These are phyloP conservation scores for Tricholoma furcatifolium DNA, from an alignment of 768 basidiomycete genomes.

Conservation along the genomic window DNA sequence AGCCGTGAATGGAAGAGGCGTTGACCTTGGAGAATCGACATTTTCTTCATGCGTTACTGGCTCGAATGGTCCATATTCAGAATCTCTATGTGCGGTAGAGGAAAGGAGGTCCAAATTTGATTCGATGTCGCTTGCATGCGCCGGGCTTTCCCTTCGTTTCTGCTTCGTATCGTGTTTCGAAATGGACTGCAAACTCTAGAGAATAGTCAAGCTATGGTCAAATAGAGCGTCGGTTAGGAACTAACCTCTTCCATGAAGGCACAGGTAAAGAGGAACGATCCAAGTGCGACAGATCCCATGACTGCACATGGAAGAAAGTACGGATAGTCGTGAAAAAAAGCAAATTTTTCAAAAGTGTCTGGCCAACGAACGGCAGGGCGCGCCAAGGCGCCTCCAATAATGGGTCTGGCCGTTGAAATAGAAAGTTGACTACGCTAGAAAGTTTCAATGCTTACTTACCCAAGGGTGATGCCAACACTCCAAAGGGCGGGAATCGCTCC, in stretches of 20 bases:
- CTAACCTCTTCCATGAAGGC: slow-evolving; percentile 27
- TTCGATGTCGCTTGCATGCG: not conserved
- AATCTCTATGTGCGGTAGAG: not conserved
- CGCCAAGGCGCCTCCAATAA: slow-evolving; percentile 29
- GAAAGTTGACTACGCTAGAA: not conserved
- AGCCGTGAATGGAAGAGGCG: slow-evolving; percentile 21
- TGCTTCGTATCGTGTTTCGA: not conserved
- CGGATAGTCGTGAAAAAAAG: slow-evolving; percentile 27
- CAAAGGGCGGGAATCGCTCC: slow-evolving; percentile 13
- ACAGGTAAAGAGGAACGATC: slow-evolving; percentile 15
- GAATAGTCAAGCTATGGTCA: not conserved
- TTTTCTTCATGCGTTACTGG: slow-evolving; percentile 21
- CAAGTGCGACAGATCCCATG: slow-evolving; percentile 13
- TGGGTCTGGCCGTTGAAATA: slow-evolving; percentile 19
- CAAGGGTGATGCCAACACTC: slow-evolving; percentile 18
- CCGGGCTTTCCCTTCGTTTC: not conserved
- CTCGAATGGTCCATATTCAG: slow-evolving; percentile 6
- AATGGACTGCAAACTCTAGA: slow-evolving; percentile 17
- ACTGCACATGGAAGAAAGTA: slow-evolving; percentile 30
- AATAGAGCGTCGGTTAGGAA: not conserved
- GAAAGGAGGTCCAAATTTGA: slow-evolving; percentile 2
- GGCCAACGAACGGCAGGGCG: slow-evolving; percentile 28
- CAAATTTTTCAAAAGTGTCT: slow-evolving; percentile 17
- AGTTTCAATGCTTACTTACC: slow-evolving; percentile 12
- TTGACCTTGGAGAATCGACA: slow-evolving; percentile 8